A percentile compares a stretch with the other conserved stretches of the same genome.
These are phyloP conservation scores for Brassica balearica DNA, from an alignment of 441 rosid genomes.

Conservation along the genomic window DNA sequence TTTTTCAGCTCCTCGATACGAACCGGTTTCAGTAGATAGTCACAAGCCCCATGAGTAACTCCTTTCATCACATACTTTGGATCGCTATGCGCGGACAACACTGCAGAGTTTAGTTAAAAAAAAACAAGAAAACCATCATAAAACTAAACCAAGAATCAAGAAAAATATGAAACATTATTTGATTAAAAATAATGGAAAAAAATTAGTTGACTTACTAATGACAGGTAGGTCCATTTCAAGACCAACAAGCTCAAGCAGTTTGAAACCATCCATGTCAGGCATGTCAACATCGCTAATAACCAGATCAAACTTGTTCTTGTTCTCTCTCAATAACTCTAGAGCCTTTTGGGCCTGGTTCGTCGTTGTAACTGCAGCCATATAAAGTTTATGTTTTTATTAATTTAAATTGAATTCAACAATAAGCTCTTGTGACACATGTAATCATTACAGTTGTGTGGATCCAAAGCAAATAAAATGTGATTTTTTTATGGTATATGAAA, in stretches of 20 bases:
- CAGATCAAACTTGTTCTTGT: slow-evolving; percentile 75
- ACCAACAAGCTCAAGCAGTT: slow-evolving; percentile 76
- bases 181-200: background rate
- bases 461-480: slow-evolving; percentile 14
- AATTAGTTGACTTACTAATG: slow-evolving; percentile 60
- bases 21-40: slow-evolving; percentile 73
- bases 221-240: slow-evolving; percentile 89
- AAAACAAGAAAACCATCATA: slow-evolving; percentile 17
- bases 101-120: background rate
- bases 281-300: slow-evolving; percentile 84
- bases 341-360: slow-evolving; percentile 90
- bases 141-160: slow-evolving; percentile 11
- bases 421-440: slow-evolving; percentile 25
- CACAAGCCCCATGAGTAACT: slow-evolving; percentile 72
- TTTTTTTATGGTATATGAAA: background rate
- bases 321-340: slow-evolving; percentile 71
- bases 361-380: slow-evolving; percentile 69
- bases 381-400: slow-evolving; percentile 2
- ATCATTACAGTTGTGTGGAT: slow-evolving; percentile 6
- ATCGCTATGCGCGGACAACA: no score
- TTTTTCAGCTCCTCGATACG: slow-evolving; percentile 74
- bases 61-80: no score
- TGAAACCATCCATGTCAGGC: slow-evolving; percentile 90
- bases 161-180: background rate
- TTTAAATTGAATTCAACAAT: slow-evolving; percentile 17